Evolutionary conservation across 2,329 filamentous ascomycete species (phyloP).

Genomic region (Ceratocystis lukuohia): DNA sequence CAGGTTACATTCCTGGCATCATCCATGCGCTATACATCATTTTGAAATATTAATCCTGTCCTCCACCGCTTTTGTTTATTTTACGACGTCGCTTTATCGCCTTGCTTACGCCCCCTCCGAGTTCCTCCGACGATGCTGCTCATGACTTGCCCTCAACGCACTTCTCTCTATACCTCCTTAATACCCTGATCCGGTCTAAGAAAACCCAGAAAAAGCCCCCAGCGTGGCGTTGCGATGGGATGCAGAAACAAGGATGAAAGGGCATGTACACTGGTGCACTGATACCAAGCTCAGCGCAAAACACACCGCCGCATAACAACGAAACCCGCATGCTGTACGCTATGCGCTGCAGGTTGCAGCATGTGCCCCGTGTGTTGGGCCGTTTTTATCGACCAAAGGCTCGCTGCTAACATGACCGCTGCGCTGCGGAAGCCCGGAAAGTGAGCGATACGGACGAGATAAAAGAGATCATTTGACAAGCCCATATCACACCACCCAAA

Average conservation of each 20-base stretch:
- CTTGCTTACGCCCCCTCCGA: neutral
- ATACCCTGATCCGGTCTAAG: no score
- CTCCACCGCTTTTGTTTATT: neutral
- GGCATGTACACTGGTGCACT: neutral
- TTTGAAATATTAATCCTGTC: conserved; percentile 57
- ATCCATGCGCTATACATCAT: conserved; percentile 93
- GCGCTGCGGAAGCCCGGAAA: neutral
- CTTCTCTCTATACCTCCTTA: neutral
- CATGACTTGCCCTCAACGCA: neutral
- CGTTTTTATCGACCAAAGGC: no score
- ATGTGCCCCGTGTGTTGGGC: neutral
- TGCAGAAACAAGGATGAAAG: no score
- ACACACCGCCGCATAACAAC: neutral
- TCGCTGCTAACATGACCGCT: neutral
- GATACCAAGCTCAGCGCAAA: neutral
- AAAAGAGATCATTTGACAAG: neutral
- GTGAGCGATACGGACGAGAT: neutral
- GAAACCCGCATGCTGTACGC: neutral
- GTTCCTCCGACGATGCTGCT: neutral
- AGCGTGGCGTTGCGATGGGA: neutral
- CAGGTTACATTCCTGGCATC: conserved; percentile 60
- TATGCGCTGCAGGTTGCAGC: neutral
- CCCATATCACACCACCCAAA: neutral
- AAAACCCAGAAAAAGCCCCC: neutral
- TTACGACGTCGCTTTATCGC: neutral